Percentiles rank a stretch among this genome's conserved stretches.
Evolutionary conservation across 1,284 basidiomycete species (phyloP).

Genomic region (Wallemia mellicola): DNA sequence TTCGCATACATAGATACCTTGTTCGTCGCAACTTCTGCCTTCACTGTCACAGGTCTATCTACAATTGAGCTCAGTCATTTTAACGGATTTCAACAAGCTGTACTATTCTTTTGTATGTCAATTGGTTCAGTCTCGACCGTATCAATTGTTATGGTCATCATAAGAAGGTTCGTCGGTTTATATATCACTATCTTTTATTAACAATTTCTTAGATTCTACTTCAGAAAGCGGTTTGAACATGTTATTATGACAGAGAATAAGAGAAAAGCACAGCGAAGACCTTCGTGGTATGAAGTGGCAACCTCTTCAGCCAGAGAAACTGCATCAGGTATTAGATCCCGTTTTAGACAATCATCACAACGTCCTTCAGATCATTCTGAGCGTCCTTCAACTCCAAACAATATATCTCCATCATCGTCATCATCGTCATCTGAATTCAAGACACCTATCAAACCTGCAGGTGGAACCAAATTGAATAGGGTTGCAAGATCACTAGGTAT

Average conservation of each 20-base stretch:
- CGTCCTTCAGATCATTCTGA: slow-evolving; percentile 5
- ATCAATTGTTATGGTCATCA: not conserved
- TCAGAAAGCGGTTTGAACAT: slow-evolving; percentile 37
- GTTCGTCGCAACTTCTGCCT: slow-evolving; percentile 41
- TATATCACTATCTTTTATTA: no score
- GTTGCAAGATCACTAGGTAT: not conserved
- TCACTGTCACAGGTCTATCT: slow-evolving; percentile 45
- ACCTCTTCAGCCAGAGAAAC: slow-evolving; percentile 1
- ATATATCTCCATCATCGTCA: not conserved
- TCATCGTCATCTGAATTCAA: not conserved
- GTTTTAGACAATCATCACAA: not conserved
- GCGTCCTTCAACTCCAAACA: not conserved
- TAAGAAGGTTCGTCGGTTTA: not conserved
- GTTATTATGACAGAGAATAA: slow-evolving; percentile 22
- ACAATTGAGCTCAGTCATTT: slow-evolving; percentile 40
- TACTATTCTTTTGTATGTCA: slow-evolving; percentile 41
- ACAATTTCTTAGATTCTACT: slow-evolving; percentile 43
- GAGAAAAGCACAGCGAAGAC: slow-evolving; percentile 13
- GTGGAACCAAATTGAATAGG: not conserved
- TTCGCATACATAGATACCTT: slow-evolving; percentile 41
- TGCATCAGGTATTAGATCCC: not conserved
- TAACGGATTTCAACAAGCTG: slow-evolving; percentile 41
- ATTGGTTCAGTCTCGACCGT: slow-evolving; percentile 17
- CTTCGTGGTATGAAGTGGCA: slow-evolving; percentile 4
- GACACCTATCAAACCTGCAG: not conserved